phyloP scores from a whole-genome alignment of 2,329 filamentous ascomycete genomes.

The Pseudocercospora macadamiae region DNA sequence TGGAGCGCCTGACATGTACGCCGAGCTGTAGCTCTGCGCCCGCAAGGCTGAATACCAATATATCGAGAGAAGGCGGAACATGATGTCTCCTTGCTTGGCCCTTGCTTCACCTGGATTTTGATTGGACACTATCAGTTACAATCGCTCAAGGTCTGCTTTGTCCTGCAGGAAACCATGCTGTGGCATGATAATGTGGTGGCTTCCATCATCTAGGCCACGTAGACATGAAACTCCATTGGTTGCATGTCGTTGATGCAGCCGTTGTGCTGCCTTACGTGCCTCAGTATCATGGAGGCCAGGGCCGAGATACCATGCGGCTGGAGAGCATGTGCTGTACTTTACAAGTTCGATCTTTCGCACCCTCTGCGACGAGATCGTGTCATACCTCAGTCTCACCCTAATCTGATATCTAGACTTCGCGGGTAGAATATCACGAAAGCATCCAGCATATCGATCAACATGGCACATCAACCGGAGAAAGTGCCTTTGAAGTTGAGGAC shows the following conservation, averaged over 20 bases:
- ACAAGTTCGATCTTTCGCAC: conserved; percentile 4
- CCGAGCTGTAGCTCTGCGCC: background rate
- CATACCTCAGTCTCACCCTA: background rate
- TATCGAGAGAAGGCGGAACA: background rate
- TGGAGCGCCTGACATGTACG: background rate
- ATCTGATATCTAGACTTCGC: too few species aligned
- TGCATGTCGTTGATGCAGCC: background rate
- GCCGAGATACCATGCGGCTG: background rate
- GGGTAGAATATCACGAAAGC: too few species aligned
- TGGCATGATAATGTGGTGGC: conserved; percentile 3
- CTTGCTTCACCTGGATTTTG: background rate
- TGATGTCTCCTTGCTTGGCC: background rate
- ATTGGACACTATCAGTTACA: background rate
- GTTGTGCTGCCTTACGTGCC: conserved; percentile 7
- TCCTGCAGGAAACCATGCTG: background rate
- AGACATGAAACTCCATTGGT: background rate
- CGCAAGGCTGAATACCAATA: conserved; percentile 5
- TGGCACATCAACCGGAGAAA: conserved; percentile 2
- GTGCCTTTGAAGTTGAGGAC: background rate
- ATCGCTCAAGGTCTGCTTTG: background rate
- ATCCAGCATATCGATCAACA: too few species aligned
- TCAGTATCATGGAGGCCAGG: background rate
- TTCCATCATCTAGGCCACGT: conserved; percentile 4
- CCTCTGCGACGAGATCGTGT: background rate
- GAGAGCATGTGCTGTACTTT: conserved; percentile 1